phyloP scores from a whole-genome alignment of 805 yeast species.

The Suhomyces sp. region DNA sequence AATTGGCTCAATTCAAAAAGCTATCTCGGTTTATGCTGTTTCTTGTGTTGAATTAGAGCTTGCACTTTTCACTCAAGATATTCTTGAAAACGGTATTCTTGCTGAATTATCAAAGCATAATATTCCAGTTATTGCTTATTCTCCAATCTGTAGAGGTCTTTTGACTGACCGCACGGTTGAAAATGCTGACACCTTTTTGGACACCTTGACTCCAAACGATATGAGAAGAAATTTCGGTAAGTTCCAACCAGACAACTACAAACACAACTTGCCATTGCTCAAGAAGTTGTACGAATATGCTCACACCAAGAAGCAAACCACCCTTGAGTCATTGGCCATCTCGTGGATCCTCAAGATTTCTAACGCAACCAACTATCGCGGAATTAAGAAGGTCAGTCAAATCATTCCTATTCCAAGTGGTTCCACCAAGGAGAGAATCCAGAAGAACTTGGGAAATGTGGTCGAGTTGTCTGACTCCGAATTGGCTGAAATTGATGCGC shows the following conservation, averaged over 20 bases:
- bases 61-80: constrained; percentile 64
- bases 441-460: constrained; percentile 52
- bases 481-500: constrained; percentile 48
- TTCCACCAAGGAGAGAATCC: constrained; percentile 55
- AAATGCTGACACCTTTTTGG: constrained; percentile 55
- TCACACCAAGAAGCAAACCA: constrained; percentile 42
- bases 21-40: constrained; percentile 54
- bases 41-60: constrained; percentile 76
- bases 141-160: constrained; percentile 59
- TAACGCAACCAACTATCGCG: constrained; percentile 52
- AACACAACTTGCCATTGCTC: constrained; percentile 51
- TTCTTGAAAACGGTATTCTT: constrained; percentile 60
- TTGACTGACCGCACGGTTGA: constrained; percentile 4
- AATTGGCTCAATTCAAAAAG: constrained; percentile 57
- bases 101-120: constrained; percentile 53
- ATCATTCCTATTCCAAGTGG: constrained; percentile 83
- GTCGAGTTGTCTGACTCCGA: constrained; percentile 54
- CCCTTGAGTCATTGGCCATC: constrained; percentile 53
- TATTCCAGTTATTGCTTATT: constrained; percentile 73
- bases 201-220: constrained; percentile 50
- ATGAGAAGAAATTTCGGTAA: constrained; percentile 53
- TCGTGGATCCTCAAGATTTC: constrained; percentile 57
- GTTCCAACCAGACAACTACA: constrained; percentile 55
- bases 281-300: constrained; percentile 51
- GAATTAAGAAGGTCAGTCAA: constrained; percentile 43